A percentile compares a stretch with the other conserved stretches of the same genome.
These are phyloP conservation scores for Podaxis mareebaensis DNA, from an alignment of 768 basidiomycete species.

Conservation along the genomic window DNA sequence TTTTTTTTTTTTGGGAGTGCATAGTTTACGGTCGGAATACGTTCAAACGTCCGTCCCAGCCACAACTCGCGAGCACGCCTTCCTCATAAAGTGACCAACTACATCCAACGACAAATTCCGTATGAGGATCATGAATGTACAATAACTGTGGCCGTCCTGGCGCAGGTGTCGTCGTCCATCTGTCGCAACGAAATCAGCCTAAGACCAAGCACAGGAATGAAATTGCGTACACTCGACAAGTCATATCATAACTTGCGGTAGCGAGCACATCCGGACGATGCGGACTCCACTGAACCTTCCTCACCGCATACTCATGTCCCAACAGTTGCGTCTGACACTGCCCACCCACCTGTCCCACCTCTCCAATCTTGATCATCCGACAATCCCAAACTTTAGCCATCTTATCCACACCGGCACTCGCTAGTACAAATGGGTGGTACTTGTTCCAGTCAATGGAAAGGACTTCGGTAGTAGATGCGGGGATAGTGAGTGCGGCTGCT, in stretches of 20 bases:
- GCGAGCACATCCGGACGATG: conserved; percentile 72
- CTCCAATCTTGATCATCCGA: conserved; percentile 71
- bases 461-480: conserved; percentile 77
- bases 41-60: conserved; percentile 87
- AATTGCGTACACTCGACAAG: conserved; percentile 76
- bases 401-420: conserved; percentile 81
- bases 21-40: conserved; percentile 59
- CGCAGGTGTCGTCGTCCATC: conserved; percentile 72
- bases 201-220: conserved; percentile 11
- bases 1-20: conserved; percentile 1
- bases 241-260: conserved; percentile 89
- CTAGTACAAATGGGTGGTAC: conserved; percentile 76
- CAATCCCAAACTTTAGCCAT: conserved; percentile 81
- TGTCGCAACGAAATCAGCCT: conserved; percentile 26
- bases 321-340: conserved; percentile 67
- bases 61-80: conserved; percentile 83
- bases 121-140: conserved; percentile 83
- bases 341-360: conserved; percentile 63
- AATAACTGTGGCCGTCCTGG: conserved; percentile 53
- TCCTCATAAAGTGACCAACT: conserved; percentile 93
- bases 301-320: conserved; percentile 89
- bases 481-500: conserved; percentile 72
- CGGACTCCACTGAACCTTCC: conserved; percentile 89
- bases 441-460: conserved; percentile 93
- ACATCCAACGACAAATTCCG: conserved; percentile 92